Evolutionary conservation across 2,329 filamentous ascomycete species (phyloP), one percentile per base, ranked within the genome.

Genomic region (Erysiphe pulchra): DNA sequence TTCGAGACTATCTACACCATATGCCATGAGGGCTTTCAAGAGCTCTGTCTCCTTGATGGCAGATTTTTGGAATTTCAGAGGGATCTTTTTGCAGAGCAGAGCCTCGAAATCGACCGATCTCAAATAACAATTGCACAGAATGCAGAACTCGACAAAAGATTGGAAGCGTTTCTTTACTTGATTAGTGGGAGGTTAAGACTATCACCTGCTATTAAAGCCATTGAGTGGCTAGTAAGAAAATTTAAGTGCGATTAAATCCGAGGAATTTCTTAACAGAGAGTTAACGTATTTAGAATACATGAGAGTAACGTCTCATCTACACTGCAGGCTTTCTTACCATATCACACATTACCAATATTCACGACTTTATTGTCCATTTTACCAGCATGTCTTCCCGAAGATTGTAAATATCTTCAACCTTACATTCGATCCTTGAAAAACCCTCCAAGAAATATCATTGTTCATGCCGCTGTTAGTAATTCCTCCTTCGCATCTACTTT

Each of bases 161-260:
- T 95, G 47, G 80, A 92, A 54, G 71, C 74, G 13, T 98, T 95
- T 58, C 65, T 99, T 52, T 79, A 77, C 31, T 68, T 95, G 13
- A 75, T 80, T 11, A 80, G 82, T 18, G 75, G 77, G 24, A 73
- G 80, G 37, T 60, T 98, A 52, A 69, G 87, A 50, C 67, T 99
- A 31, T 85, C 79, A 64, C 87, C 90, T 37, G 84, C 83, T 0
- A 73, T 93, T 46, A 92, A 92, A 62, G 77, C 86, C 14, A 69
- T 95, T 34, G 92, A 99, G 65, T 99, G 90, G 90, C 70, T 98
- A 42, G 72, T 98, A 46, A 70, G 90, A 56, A 71, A 87, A 55
- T 98, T 95, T 57, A 75, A 78, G 84, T 92, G 65, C 50, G 69
- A 47, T 46, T n/a, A 34, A 28, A 16, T n/a, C 14, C 14, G 31